phyloP scores from a whole-genome alignment of 768 basidiomycete genomes.

The Favolaschia claudopus region DNA sequence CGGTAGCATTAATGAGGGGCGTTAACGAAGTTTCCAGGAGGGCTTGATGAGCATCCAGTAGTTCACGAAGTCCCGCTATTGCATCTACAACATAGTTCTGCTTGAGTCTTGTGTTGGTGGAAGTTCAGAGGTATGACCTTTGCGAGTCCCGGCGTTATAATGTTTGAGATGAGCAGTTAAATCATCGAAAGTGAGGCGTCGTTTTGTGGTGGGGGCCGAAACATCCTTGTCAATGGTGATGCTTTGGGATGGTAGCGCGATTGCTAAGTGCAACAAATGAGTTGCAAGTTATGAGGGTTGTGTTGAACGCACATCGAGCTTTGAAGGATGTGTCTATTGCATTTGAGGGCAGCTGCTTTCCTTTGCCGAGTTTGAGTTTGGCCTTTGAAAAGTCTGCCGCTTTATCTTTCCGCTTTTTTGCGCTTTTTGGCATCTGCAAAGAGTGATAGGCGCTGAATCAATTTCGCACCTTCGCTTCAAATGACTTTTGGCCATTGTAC shows the following conservation, averaged over 20 bases:
- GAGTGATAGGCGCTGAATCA: too few relatives aligned
- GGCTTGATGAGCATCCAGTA: slow-evolving; percentile 68
- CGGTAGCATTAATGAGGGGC: slow-evolving; percentile 63
- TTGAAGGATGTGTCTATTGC: slow-evolving; percentile 97
- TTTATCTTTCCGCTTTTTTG: slow-evolving; percentile 88
- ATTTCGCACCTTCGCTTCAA: too few relatives aligned
- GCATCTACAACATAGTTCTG: slow-evolving; percentile 59
- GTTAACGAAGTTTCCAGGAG: slow-evolving; percentile 62
- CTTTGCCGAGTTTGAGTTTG: slow-evolving; percentile 96
- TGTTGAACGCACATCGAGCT: slow-evolving; percentile 76
- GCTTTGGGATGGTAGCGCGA: slow-evolving; percentile 87
- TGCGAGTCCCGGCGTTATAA: slow-evolving; percentile 78
- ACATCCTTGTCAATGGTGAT: slow-evolving; percentile 66
- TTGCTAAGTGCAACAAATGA: slow-evolving; percentile 61
- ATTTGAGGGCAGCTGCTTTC: slow-evolving; percentile 83
- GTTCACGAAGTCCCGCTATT: slow-evolving; percentile 72
- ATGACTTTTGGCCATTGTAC: too few relatives aligned
- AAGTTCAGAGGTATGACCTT: slow-evolving; percentile 51
- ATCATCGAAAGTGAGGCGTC: slow-evolving; percentile 79
- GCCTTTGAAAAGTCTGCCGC: slow-evolving; percentile 95
- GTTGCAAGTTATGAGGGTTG: neutral
- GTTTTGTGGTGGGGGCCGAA: slow-evolving; percentile 72
- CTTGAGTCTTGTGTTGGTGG: neutral
- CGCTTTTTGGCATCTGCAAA: slow-evolving; percentile 89
- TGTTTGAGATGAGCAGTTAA: slow-evolving; percentile 83